These are phyloP conservation scores for Tylopilus rubrobrunneus DNA, from an alignment of 768 basidiomycete genomes.

Conservation along the genomic window DNA sequence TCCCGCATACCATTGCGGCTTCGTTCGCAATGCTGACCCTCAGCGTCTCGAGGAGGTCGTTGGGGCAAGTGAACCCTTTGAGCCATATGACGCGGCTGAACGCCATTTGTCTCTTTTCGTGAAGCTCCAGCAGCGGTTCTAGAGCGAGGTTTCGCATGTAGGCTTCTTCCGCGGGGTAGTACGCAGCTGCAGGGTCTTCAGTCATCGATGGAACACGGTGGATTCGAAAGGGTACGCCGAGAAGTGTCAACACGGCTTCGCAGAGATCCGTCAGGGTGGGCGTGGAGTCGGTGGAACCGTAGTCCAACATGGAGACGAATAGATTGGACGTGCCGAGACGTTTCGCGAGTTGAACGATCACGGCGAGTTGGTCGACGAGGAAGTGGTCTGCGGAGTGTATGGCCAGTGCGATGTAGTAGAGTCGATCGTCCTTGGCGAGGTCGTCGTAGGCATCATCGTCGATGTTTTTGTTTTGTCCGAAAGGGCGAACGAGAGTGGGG, in stretches of 20 bases:
- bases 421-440: constrained; percentile 73
- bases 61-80: constrained; percentile 98
- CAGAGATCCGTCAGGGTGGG: constrained; percentile 92
- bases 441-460: constrained; percentile 76
- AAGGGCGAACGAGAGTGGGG: constrained; percentile 90
- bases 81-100: constrained; percentile 95
- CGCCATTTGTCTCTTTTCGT: constrained; percentile 67
- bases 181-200: constrained; percentile 76
- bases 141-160: constrained; percentile 89
- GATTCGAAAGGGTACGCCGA: constrained; percentile 92
- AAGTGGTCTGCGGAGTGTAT: constrained; percentile 99
- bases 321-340: constrained; percentile 85
- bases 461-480: constrained; percentile 84
- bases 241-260: constrained; percentile 89
- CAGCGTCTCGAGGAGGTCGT: constrained; percentile 94
- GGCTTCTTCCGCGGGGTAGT: constrained; percentile 95
- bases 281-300: constrained; percentile 92
- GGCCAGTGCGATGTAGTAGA: constrained; percentile 93
- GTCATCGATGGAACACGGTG: constrained; percentile 93
- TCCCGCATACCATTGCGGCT: constrained; percentile 99
- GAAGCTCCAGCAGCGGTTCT: constrained; percentile 84
- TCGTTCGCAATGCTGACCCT: constrained; percentile 87
- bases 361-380: constrained; percentile 95
- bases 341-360: constrained; percentile 93
- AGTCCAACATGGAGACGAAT: constrained; percentile 98